phyloP scores from a whole-genome alignment of 2,329 filamentous ascomycete genomes.

The Verruconis gallopava region DNA sequence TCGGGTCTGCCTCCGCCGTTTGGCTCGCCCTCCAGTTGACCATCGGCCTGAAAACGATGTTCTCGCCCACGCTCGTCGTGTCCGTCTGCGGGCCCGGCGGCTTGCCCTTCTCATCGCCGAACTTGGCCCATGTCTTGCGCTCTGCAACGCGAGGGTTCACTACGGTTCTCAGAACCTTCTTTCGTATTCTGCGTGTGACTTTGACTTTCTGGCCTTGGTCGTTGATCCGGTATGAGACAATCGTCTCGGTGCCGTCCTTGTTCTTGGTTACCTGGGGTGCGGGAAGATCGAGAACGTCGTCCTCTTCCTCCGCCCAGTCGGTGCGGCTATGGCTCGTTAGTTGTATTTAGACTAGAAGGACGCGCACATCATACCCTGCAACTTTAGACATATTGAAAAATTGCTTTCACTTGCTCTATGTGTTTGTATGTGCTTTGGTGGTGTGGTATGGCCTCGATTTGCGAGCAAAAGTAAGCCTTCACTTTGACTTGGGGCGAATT shows the following conservation, averaged over 20 bases:
- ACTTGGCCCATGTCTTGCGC: slow-evolving; percentile 86
- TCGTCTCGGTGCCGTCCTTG: slow-evolving; percentile 97
- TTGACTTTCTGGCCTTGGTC: slow-evolving; percentile 94
- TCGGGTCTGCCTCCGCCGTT: slow-evolving; percentile 62
- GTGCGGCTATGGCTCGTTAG: slow-evolving; percentile 33
- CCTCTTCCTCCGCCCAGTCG: slow-evolving; percentile 93
- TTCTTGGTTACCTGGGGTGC: slow-evolving; percentile 82
- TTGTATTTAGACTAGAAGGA: too few species aligned
- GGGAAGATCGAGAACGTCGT: slow-evolving; percentile 74
- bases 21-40: slow-evolving; percentile 81
- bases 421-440: background rate
- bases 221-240: slow-evolving; percentile 79
- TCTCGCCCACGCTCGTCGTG: slow-evolving; percentile 90
- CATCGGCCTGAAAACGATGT: slow-evolving; percentile 90
- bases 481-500: background rate
- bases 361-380: slow-evolving; percentile 1
- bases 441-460: background rate
- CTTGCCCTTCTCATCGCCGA: slow-evolving; percentile 81
- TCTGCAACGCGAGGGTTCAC: slow-evolving; percentile 96
- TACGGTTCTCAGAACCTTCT: slow-evolving; percentile 78
- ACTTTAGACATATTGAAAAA: slow-evolving; percentile 1
- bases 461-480: background rate
- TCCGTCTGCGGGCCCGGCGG: slow-evolving; percentile 68
- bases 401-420: background rate
- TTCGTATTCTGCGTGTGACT: slow-evolving; percentile 89